phyloP scores from a whole-genome alignment of 192 early-diverging fungal species.

The Mortierella hygrophila region DNA sequence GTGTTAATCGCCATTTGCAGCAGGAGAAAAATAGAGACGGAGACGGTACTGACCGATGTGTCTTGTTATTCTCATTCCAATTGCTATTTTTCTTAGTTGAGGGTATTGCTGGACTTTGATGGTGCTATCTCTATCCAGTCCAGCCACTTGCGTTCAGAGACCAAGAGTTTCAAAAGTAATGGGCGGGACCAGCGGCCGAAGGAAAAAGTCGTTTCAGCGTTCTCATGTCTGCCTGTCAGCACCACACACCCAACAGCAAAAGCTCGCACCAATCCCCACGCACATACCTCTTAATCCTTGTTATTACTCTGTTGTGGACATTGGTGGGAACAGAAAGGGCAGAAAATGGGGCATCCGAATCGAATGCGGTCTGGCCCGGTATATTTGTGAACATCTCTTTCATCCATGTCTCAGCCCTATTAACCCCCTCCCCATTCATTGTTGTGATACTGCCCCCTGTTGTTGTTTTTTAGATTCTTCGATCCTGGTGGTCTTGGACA shows the following conservation, averaged over 20 bases:
- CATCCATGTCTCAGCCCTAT: background rate
- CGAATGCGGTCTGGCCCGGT: background rate
- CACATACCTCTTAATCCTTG: background rate
- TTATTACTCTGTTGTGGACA: background rate
- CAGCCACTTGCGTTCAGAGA: conserved; percentile 46
- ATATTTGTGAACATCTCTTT: too few relatives aligned
- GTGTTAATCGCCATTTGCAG: too few relatives aligned
- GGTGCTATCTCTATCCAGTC: conserved; percentile 46
- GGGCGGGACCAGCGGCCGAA: background rate
- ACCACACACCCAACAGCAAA: background rate
- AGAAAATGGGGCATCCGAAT: background rate
- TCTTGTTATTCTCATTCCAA: too few relatives aligned
- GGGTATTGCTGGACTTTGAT: conserved; percentile 46
- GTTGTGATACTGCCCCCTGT: too few relatives aligned
- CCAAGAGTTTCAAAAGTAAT: conserved; percentile 21
- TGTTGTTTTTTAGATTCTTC: conserved; percentile 15
- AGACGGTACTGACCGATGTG: too few relatives aligned
- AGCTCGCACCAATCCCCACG: background rate
- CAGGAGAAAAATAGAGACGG: too few relatives aligned
- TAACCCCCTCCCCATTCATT: background rate
- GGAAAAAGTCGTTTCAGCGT: background rate
- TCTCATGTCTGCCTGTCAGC: background rate
- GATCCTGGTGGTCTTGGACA: conserved; percentile 57
- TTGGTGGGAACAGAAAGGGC: background rate
- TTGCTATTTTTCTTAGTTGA: conserved; percentile 12